A percentile compares a stretch with the other conserved stretches of the same genome.
These are phyloP conservation scores for Panaeolus papilionaceus DNA, from an alignment of 768 basidiomycete species.

Conservation along the genomic window DNA sequence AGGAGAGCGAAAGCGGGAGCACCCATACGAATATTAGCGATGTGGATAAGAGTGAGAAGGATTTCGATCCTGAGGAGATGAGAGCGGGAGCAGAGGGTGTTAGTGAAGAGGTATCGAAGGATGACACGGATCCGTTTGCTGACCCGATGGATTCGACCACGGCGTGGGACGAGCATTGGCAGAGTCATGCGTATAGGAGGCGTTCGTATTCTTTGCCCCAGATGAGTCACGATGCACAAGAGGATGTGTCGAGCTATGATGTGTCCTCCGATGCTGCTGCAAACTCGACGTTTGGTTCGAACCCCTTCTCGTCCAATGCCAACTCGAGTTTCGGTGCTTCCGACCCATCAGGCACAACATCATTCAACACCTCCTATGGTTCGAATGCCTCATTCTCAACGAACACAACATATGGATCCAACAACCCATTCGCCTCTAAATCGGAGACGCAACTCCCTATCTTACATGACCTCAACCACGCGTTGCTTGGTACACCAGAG, in stretches of 20 bases:
- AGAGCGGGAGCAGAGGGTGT: background rate
- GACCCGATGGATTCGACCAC: slow-evolving; percentile 1
- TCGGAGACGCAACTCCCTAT: slow-evolving; percentile 1
- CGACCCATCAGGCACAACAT: background rate
- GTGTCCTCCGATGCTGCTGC: background rate
- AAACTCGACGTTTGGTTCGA: background rate
- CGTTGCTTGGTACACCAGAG: background rate
- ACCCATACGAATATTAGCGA: background rate
- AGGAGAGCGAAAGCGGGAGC: background rate
- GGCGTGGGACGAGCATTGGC: background rate
- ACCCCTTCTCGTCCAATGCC: background rate
- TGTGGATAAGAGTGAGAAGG: slow-evolving; percentile 12
- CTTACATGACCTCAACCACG: background rate
- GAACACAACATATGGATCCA: background rate
- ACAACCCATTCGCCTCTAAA: slow-evolving; percentile 6
- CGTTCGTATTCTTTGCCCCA: slow-evolving; percentile 4
- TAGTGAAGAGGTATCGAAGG: background rate
- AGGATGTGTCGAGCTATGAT: background rate
- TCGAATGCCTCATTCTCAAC: background rate
- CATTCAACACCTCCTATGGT: background rate
- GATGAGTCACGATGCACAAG: background rate
- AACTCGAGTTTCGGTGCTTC: background rate
- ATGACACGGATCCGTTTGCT: background rate
- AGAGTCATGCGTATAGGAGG: background rate
- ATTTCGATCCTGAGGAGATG: slow-evolving; percentile 12